A percentile compares a stretch with the other conserved stretches of the same genome.
phyloP scores from a whole-genome alignment of 768 basidiomycete genomes.

The Rhizopogon sp. region DNA sequence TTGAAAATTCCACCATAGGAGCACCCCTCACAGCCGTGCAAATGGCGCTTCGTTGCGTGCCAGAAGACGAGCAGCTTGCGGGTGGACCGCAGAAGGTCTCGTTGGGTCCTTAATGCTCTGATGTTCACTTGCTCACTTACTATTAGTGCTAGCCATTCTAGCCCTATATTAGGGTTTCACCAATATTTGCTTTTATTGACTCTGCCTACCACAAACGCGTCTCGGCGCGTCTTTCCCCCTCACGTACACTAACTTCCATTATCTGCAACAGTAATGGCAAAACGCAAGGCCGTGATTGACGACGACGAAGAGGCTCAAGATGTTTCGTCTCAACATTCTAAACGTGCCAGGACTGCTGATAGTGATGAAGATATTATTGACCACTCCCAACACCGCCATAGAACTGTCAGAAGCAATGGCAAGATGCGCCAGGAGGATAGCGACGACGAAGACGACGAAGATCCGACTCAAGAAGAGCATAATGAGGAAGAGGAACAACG shows the following conservation, averaged over 20 bases:
- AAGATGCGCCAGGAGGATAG: conserved; percentile 23
- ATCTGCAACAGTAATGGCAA: conserved; percentile 38
- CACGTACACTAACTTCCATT: conserved; percentile 4
- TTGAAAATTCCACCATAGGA: not conserved
- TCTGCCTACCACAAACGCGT: conserved; percentile 18
- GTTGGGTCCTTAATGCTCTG: not conserved
- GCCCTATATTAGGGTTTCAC: too few relatives aligned
- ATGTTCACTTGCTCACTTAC: not conserved
- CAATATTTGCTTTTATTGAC: conserved; percentile 18
- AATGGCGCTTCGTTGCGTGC: not conserved
- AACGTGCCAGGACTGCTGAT: conserved; percentile 41
- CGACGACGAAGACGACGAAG: conserved; percentile 27
- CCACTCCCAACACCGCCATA: conserved; percentile 17
- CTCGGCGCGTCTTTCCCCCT: conserved; percentile 12
- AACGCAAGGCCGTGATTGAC: conserved; percentile 42
- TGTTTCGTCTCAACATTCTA: conserved; percentile 31
- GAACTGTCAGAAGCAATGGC: conserved; percentile 28
- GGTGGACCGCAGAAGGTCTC: not conserved
- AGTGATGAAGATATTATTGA: conserved; percentile 27
- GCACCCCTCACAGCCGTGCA: not conserved
- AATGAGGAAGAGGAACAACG: conserved; percentile 57
- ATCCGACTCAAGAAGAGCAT: conserved; percentile 30
- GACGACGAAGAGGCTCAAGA: conserved; percentile 36
- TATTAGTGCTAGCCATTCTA: too few relatives aligned
- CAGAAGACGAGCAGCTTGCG: not conserved